Base-by-base conservation (phyloP, 306 rosid genomes). In the Rubus parviflorus region DNA sequence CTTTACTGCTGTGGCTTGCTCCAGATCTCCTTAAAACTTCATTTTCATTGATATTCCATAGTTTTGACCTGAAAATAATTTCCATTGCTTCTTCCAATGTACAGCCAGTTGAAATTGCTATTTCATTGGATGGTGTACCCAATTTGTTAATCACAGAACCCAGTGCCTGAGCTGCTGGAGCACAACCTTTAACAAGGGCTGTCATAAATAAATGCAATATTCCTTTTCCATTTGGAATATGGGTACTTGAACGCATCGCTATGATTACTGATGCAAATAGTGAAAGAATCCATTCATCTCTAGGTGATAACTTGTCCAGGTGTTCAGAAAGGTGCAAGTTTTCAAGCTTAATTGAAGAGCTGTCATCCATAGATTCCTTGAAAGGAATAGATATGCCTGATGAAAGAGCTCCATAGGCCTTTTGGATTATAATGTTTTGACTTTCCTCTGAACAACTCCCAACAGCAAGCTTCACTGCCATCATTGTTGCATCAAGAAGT, bases 61-160 rank as follows among this genome's bases (percentile, higher is more conserved):
- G 69, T 72, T 84, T 88, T 40, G 89, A 72, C 73, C 81, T 69
- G 66, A 92, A 90, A 82, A 95, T 81, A 66, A 85, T 58, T 80
- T 92, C 92, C 45, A 95, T 76, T 49, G 92, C 97, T 84, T 90
- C 97, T 85, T 94, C 97, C 80, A 92, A 82, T 60, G 89, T 69
- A 83, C 80, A 78, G 42, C 74, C 84, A 83, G 75, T 66, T 73
- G 85, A 79, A 73, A 81, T 78, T 76, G 82, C 88, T 10, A 78
- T 62, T 65, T 73, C 81, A 42, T 75, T 80, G 73, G 90, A 81
- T 77, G 84, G 85, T 47, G 84, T 54, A 83, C 82, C 84, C 78
- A 88, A 77, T 82, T 92, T 95, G 90, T 95, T 95, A 69, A 92
- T 74, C 76, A 95, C 81, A 80, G 98, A 92, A 83, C 97, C 98